phyloP scores from a whole-genome alignment of 495 filamentous ascomycete species.

The Lasiosphaeria ovina region DNA sequence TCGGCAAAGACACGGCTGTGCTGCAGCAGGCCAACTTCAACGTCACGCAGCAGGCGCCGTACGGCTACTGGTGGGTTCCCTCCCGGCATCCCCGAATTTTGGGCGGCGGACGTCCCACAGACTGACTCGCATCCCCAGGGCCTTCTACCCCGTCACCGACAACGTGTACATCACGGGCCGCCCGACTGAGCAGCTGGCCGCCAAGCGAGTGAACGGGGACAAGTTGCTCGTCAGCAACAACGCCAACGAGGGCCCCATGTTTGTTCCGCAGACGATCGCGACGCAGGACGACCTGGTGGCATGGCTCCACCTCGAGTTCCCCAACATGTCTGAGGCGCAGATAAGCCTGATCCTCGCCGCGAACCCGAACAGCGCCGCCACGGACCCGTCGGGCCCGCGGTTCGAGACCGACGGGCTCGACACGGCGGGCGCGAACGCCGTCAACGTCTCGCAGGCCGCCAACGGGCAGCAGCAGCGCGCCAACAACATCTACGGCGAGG shows the following conservation, averaged over 20 bases:
- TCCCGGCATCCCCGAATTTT: background rate
- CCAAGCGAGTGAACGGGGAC: conserved; percentile 52
- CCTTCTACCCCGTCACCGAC: conserved; percentile 63
- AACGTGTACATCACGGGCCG: conserved; percentile 52
- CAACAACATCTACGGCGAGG: conserved; percentile 60
- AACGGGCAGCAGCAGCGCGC: conserved; percentile 37
- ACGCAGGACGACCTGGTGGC: conserved; percentile 46
- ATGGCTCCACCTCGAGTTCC: conserved; percentile 48
- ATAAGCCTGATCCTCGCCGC: conserved; percentile 38
- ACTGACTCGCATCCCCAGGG: conserved; percentile 31
- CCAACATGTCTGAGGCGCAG: conserved; percentile 47
- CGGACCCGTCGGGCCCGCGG: conserved; percentile 17
- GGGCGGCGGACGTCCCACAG: background rate
- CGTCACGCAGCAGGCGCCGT: conserved; percentile 43
- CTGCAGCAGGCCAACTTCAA: conserved; percentile 54
- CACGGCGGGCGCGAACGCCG: conserved; percentile 16
- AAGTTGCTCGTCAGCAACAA: conserved; percentile 53
- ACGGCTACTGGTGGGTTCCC: conserved; percentile 26
- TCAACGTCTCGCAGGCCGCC: conserved; percentile 24
- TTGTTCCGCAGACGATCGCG: conserved; percentile 43
- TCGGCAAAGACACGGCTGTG: conserved; percentile 43
- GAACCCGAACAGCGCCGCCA: conserved; percentile 26
- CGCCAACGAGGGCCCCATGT: conserved; percentile 49
- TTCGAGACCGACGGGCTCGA: conserved; percentile 30
- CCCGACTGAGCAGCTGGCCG: conserved; percentile 50